Percentiles rank a stretch among this genome's conserved stretches.
Evolutionary conservation across 352 stramenopile species (phyloP).

Genomic region (Halophytophthora batemanensis): DNA sequence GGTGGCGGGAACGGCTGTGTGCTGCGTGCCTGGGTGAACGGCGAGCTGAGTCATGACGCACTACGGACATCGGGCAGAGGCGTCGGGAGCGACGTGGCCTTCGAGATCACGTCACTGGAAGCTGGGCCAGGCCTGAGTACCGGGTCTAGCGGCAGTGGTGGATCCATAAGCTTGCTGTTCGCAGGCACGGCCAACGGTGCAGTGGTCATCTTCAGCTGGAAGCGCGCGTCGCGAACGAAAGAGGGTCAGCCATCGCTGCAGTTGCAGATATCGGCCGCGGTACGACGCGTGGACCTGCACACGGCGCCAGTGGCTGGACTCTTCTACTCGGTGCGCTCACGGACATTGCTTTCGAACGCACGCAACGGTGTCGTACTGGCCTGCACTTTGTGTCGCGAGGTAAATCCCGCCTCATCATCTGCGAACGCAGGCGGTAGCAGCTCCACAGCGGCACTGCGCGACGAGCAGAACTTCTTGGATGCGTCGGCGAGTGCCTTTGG

Average conservation of each 20-base stretch:
- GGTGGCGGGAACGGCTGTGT: slow-evolving; percentile 7
- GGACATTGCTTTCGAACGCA: slow-evolving; percentile 40
- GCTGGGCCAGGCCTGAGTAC: slow-evolving; percentile 21
- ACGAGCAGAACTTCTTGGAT: slow-evolving; percentile 21
- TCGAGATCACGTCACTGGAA: slow-evolving; percentile 44
- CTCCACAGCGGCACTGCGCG: slow-evolving; percentile 12
- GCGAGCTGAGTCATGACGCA: slow-evolving; percentile 38
- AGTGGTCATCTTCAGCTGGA: slow-evolving; percentile 52
- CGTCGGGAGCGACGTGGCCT: slow-evolving; percentile 19
- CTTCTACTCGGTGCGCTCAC: slow-evolving; percentile 29
- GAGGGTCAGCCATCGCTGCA: slow-evolving; percentile 24
- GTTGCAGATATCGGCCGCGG: slow-evolving; percentile 24
- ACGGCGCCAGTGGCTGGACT: slow-evolving; percentile 38
- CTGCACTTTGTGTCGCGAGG: slow-evolving; percentile 21
- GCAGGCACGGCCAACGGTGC: slow-evolving; percentile 37
- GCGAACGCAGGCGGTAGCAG: slow-evolving; percentile 5
- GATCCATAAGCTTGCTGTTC: slow-evolving; percentile 39
- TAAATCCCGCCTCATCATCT: slow-evolving; percentile 7
- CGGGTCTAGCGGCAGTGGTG: slow-evolving; percentile 1
- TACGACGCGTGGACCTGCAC: slow-evolving; percentile 48
- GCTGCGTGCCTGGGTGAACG: slow-evolving; percentile 60
- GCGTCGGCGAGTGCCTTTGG: slow-evolving; percentile 17
- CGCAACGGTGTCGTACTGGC: slow-evolving; percentile 39
- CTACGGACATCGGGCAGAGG: slow-evolving; percentile 15
- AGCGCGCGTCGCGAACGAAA: slow-evolving; percentile 15